Evolutionary conservation across 176 grass and related monocot genomes (phyloP), one percentile per base, ranked within the genome.

Genomic region (Hordeum vulgare): DNA sequence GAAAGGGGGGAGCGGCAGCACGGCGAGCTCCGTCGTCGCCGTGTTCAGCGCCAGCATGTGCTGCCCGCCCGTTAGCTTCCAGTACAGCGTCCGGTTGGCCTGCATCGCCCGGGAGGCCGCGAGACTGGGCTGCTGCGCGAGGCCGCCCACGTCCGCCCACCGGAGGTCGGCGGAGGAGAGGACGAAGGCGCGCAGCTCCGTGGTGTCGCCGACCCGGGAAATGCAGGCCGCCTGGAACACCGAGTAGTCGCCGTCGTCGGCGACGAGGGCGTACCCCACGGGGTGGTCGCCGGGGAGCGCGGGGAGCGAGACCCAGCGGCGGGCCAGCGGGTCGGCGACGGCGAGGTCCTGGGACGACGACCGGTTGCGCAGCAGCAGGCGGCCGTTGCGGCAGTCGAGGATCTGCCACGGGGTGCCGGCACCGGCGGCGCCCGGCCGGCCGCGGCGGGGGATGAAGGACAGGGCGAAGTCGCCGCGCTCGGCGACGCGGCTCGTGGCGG

Each of bases 371-470:
- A 85, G 14, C 0, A 89, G 82, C 15, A 61, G 8, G n/a, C 69
- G 87, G 27, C 87, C 87, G 69, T 89, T 89, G 28, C 87, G 81
- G 49, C 37, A 85, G 51, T 85, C 87, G 47, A 85, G 53, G 36
- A 80, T 18, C 81, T 80, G 61, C 81, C 87, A 89, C 28, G 76
- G 6, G 67, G 8, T 60, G n/a, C 36, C 21, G 15, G 24, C 25
- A 11, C 36, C 36, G 8, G 24, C 25, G 41, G 3, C 21, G 34
- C 66, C 41, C 40, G 54, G 59, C 33, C 81, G 79, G 10, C 58
- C 81, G 58, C 56, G 74, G 57, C 47, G 35, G 21, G 87, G 69
- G 61, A 89, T 81, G 81, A 84, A 80, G 60, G 76, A 74, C 47
- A 89, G 51, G 47, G 76, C 15, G 36, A 80, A 80, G 61, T 84